Base-by-base conservation (phyloP, 2,329 filamentous ascomycete species). In the Aspergillus ruber region DNA sequence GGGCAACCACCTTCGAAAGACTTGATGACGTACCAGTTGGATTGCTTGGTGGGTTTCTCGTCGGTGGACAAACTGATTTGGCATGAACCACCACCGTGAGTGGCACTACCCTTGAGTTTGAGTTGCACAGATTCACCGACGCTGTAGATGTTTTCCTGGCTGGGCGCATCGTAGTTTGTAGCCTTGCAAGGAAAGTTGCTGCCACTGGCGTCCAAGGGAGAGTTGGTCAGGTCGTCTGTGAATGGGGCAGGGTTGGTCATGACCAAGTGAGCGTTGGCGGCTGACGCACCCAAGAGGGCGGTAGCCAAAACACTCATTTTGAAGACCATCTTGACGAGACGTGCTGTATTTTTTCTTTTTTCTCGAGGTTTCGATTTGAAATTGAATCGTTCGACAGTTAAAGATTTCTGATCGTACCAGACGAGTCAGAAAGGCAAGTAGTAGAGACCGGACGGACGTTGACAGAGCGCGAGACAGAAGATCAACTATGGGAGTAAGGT, bases 51-150 rank as follows among this genome's bases (percentile, higher is more conserved):
- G 0, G 90, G 83, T 10, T 77, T 71, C 9, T 76, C 73, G 56
- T 96, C 91, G 15, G 86, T 89, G 0, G 90, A 93, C 58, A 98
- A 73, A 7, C 85, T 86, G 48, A 97, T 72, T 60, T 98, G 93
- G 73, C 93, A 97, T 0, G 88, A 94, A 0, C 93, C 93, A 46
- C 93, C 93, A 15, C 90, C 90, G 57, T 98, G 93, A 0, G 84
- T 82, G 2, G 90, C 90, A 43, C 76, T 73, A 32, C 90, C 90
- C 0, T 71, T 71, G 67, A 95, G 88, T 0, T 70, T 66, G 1
- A 96, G 75, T 0, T 72, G 65, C 58, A 86, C 80, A 0, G 66
- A 54, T 5, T 79, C 77, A 3, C 88, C 88, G 12, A 85, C 76
- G 0, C 76, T 71, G 67, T 86, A 87, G 1, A 73, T 63, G 57